A percentile compares a stretch with the other conserved stretches of the same genome.
Conservation (phyloP, 2,329 filamentous ascomycete genomes). For the Capronia americana region DNA sequence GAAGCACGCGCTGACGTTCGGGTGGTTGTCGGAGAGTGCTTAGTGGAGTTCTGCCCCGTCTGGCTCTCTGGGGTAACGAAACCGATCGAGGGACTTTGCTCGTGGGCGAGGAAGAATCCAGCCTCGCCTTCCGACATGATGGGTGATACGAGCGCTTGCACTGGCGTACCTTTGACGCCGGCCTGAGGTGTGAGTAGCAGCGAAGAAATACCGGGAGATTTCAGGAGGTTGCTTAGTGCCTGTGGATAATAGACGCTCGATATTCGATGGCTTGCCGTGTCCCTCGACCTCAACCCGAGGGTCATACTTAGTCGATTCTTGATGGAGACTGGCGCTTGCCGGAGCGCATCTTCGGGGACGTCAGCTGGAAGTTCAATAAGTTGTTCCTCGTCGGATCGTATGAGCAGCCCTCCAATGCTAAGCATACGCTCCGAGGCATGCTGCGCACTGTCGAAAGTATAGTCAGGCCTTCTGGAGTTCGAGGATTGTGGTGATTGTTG, state of each 20-base stretch:
- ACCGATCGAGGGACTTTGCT: slow-evolving; percentile 28
- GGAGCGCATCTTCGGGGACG: slow-evolving; percentile 36
- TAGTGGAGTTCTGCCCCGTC: slow-evolving; percentile 12
- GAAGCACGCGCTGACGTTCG: slow-evolving; percentile 26
- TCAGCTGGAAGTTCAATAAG: slow-evolving; percentile 39
- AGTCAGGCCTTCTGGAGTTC: slow-evolving; percentile 15
- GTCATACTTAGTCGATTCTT: slow-evolving; percentile 39
- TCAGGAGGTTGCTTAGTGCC: slow-evolving; percentile 34
- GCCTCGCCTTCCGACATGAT: slow-evolving; percentile 22
- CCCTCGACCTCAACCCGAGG: slow-evolving; percentile 30
- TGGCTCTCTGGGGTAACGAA: slow-evolving; percentile 24
- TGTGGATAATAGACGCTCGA: slow-evolving; percentile 37
- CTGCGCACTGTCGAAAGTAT: slow-evolving; percentile 7
- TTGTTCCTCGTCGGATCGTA: slow-evolving; percentile 19
- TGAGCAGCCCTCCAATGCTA: slow-evolving; percentile 19
- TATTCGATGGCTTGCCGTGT: slow-evolving; percentile 32
- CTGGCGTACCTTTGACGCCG: slow-evolving; percentile 25
- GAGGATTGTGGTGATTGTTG: slow-evolving; percentile 23
- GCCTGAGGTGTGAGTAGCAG: slow-evolving; percentile 26
- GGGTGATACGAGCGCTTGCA: slow-evolving; percentile 27
- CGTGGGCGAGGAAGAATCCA: slow-evolving; percentile 25
- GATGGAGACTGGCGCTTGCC: slow-evolving; percentile 37
- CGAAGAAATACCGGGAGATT: slow-evolving; percentile 29
- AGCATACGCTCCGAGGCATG: slow-evolving; percentile 11
- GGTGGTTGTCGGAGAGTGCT: slow-evolving; percentile 8